Percentiles rank a stretch among this genome's conserved stretches.
Evolutionary conservation across 139 green algal species (phyloP).

Genomic region (Edaphochlamys debaryana): DNA sequence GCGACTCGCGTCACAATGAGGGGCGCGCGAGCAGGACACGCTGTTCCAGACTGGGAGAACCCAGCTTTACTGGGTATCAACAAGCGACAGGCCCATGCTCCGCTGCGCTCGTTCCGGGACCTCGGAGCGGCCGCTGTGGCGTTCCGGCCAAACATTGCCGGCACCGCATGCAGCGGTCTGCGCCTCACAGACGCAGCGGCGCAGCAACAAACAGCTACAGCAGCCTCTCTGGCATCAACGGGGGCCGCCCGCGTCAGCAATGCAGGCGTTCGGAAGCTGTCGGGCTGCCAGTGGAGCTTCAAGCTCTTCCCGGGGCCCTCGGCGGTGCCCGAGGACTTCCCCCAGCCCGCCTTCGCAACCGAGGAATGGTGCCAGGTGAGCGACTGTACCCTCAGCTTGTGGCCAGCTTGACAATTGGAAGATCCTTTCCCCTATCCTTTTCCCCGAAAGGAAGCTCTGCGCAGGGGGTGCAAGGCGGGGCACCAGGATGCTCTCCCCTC

Average conservation of each 20-base stretch:
- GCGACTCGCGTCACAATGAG: neutral
- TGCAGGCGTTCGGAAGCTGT: slow-evolving; percentile 50
- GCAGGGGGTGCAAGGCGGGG: too few relatives aligned
- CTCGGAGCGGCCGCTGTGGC: slow-evolving; percentile 39
- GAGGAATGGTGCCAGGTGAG: neutral
- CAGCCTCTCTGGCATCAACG: too few relatives aligned
- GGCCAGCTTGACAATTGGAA: too few relatives aligned
- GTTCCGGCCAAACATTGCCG: neutral
- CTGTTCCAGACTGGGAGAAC: slow-evolving; percentile 76
- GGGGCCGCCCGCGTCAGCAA: too few relatives aligned
- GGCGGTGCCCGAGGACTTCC: slow-evolving; percentile 68
- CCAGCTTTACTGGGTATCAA: slow-evolving; percentile 75
- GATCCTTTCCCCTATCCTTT: too few relatives aligned
- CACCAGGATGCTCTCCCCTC: too few relatives aligned
- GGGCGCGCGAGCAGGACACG: neutral
- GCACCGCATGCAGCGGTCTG: too few relatives aligned
- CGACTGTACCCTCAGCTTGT: too few relatives aligned
- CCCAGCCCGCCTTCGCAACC: neutral
- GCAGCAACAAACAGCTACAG: neutral
- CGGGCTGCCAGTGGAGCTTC: slow-evolving; percentile 73
- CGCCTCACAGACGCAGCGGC: neutral
- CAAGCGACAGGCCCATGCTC: slow-evolving; percentile 67
- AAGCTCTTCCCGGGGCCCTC: slow-evolving; percentile 64
- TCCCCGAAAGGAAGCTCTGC: too few relatives aligned
- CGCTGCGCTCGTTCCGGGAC: slow-evolving; percentile 67